Conservation (phyloP, 2,329 filamentous ascomycete genomes). For the Didymellaceae sp. region DNA sequence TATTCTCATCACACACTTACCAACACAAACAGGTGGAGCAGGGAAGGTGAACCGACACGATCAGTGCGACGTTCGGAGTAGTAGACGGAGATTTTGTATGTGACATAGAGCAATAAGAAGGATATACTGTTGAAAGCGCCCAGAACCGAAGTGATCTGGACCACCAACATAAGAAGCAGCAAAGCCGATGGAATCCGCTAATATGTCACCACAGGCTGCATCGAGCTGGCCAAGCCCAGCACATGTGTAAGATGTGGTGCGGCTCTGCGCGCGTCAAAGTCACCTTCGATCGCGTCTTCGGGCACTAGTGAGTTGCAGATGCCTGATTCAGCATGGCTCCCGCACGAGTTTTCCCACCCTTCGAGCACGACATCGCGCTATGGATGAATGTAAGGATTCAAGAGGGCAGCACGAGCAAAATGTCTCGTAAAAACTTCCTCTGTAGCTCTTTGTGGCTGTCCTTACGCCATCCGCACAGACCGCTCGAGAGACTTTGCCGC, state of each 20-base stretch:
- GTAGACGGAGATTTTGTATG: conserved; percentile 2
- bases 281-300: conserved; percentile 11
- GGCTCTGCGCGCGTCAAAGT: background rate
- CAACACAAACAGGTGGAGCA: background rate
- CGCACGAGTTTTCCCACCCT: conserved; percentile 8
- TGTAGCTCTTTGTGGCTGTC: conserved; percentile 9
- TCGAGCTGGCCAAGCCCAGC: background rate
- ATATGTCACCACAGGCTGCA: too few species aligned
- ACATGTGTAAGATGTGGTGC: background rate
- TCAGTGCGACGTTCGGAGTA: too few species aligned
- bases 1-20: conserved; percentile 1
- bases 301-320: conserved; percentile 10
- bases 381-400: conserved; percentile 5
- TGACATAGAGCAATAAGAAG: conserved; percentile 4
- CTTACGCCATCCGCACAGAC: conserved; percentile 13
- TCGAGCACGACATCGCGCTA: conserved; percentile 18
- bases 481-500: conserved; percentile 1
- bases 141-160: too few species aligned
- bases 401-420: conserved; percentile 14
- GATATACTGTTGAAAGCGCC: background rate
- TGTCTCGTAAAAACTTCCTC: conserved; percentile 16
- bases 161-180: too few species aligned
- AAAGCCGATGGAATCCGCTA: background rate
- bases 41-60: too few species aligned
- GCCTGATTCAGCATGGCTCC: conserved; percentile 4